Percentiles rank a stretch among this genome's conserved stretches.
These are phyloP conservation scores for Plenodomus lindquistii DNA, from an alignment of 2,329 filamentous ascomycete species.

Conservation along the genomic window DNA sequence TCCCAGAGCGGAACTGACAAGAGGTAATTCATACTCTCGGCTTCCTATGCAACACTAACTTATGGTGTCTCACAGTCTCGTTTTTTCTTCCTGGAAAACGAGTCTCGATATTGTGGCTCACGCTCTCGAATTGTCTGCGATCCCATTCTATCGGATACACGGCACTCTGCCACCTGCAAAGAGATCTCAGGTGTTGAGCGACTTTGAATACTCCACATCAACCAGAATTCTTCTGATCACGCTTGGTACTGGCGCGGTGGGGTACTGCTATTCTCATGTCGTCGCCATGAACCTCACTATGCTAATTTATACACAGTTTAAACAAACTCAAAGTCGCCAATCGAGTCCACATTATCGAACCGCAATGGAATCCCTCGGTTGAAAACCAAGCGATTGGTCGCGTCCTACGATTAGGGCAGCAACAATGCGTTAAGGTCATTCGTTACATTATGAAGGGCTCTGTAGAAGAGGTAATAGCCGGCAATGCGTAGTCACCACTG, in stretches of 20 bases:
- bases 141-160: conserved; percentile 22
- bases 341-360: conserved; percentile 28
- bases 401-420: conserved; percentile 26
- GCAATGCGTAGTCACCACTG: too few species aligned
- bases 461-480: conserved; percentile 20
- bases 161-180: conserved; percentile 14
- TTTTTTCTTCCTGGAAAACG: conserved; percentile 43
- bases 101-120: conserved; percentile 32
- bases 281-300: background rate
- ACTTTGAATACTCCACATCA: conserved; percentile 9
- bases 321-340: conserved; percentile 12
- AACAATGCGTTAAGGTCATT: conserved; percentile 8
- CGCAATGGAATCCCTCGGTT: conserved; percentile 37
- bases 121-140: conserved; percentile 16
- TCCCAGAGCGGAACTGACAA: too few species aligned
- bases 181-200: conserved; percentile 13
- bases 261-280: conserved; percentile 3
- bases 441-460: conserved; percentile 31
- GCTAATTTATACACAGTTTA: conserved; percentile 9
- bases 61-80: conserved; percentile 22
- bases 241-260: conserved; percentile 26
- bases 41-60: too few species aligned
- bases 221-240: conserved; percentile 20
- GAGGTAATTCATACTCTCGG: too few species aligned
- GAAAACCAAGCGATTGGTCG: conserved; percentile 33